A percentile compares a stretch with the other conserved stretches of the same genome.
phyloP scores from a whole-genome alignment of 2,329 filamentous ascomycete genomes.

The Xylariaceae sp. region DNA sequence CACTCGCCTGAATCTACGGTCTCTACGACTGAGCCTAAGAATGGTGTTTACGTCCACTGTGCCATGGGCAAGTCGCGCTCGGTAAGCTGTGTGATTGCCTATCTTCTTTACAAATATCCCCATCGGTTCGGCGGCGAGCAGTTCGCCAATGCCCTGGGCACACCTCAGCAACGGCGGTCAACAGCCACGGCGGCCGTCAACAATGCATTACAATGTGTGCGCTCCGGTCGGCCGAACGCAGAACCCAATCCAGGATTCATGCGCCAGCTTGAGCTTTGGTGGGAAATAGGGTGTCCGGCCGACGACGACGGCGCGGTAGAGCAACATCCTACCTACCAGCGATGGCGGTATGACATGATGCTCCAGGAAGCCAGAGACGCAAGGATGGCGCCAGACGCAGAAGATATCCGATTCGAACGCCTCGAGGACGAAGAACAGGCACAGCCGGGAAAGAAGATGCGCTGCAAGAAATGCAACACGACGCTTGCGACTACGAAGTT shows the following conservation, averaged over 20 bases:
- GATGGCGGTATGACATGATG: slow-evolving; percentile 55
- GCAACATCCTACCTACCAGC: slow-evolving; percentile 69
- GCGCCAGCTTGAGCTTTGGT: slow-evolving; percentile 79
- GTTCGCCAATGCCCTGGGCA: slow-evolving; percentile 41
- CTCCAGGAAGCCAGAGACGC: slow-evolving; percentile 57
- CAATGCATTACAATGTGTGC: slow-evolving; percentile 63
- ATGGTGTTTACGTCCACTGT: slow-evolving; percentile 59
- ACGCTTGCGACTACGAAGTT: slow-evolving; percentile 53
- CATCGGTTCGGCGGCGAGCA: slow-evolving; percentile 42
- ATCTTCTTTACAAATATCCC: slow-evolving; percentile 66
- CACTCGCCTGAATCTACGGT: slow-evolving; percentile 18
- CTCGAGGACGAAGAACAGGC: slow-evolving; percentile 1
- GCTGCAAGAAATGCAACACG: slow-evolving; percentile 87
- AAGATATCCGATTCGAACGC: slow-evolving; percentile 69
- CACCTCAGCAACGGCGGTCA: slow-evolving; percentile 35
- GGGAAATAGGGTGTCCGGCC: slow-evolving; percentile 74
- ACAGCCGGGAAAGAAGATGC: slow-evolving; percentile 51
- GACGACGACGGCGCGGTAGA: slow-evolving; percentile 50
- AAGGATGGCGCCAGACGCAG: slow-evolving; percentile 69
- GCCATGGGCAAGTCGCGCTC: slow-evolving; percentile 96
- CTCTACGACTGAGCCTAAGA: slow-evolving; percentile 14
- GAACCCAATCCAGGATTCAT: slow-evolving; percentile 92
- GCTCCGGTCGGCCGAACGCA: slow-evolving; percentile 65
- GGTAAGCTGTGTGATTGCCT: slow-evolving; percentile 76
- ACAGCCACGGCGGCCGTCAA: slow-evolving; percentile 44